Evolutionary conservation across 2,329 filamentous ascomycete species (phyloP).

Genomic region (Stemphylium lycopersici): DNA sequence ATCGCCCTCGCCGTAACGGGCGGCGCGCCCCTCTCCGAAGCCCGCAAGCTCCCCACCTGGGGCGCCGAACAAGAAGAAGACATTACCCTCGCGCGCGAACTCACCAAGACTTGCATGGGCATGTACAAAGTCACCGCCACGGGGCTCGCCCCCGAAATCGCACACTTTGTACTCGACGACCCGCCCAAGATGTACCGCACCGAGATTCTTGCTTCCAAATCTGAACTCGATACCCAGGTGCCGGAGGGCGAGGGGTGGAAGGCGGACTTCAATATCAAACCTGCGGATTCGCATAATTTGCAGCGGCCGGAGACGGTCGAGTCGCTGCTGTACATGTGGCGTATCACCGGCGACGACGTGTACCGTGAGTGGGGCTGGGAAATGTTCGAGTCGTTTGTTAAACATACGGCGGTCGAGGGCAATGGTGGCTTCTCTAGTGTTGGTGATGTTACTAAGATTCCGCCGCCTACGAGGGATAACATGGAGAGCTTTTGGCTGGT

Average conservation of each 20-base stretch:
- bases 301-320: slow-evolving; percentile 98
- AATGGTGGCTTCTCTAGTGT: slow-evolving; percentile 84
- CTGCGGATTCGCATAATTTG: slow-evolving; percentile 87
- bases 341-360: slow-evolving; percentile 86
- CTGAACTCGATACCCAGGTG: slow-evolving; percentile 33
- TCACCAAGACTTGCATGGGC: slow-evolving; percentile 97
- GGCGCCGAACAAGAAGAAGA: slow-evolving; percentile 80
- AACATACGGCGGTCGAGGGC: slow-evolving; percentile 79
- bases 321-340: slow-evolving; percentile 97
- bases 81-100: slow-evolving; percentile 82
- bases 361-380: slow-evolving; percentile 99
- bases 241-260: slow-evolving; percentile 67
- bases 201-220: slow-evolving; percentile 56
- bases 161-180: slow-evolving; percentile 79
- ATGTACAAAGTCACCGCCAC: slow-evolving; percentile 93
- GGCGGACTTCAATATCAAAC: slow-evolving; percentile 78
- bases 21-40: slow-evolving; percentile 75
- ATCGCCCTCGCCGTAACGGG: slow-evolving; percentile 88
- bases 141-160: slow-evolving; percentile 92
- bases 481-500: slow-evolving; percentile 99
- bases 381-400: slow-evolving; percentile 92
- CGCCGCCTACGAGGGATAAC: slow-evolving; percentile 77
- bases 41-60: slow-evolving; percentile 74
- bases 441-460: slow-evolving; percentile 73
- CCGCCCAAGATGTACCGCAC: slow-evolving; percentile 66